Conservation (phyloP, 768 basidiomycete genomes). For the Suillus placidus region DNA sequence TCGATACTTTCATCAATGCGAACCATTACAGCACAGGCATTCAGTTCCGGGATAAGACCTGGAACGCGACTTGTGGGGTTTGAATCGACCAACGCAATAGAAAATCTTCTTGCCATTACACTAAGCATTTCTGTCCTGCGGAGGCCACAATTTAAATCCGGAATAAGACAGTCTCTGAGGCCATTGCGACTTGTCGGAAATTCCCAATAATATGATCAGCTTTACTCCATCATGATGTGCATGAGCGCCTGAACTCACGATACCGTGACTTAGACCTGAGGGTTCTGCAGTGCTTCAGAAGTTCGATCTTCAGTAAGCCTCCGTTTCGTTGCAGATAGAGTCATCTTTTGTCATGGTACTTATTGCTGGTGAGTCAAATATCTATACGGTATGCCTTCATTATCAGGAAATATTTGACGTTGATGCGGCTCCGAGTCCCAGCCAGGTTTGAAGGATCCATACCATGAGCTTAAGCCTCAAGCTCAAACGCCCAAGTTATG, state of each 20-base stretch:
- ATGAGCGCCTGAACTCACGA: too few relatives aligned
- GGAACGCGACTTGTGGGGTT: constrained; percentile 41
- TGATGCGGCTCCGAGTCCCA: neutral
- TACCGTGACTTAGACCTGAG: too few relatives aligned
- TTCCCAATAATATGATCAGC: neutral
- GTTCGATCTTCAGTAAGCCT: neutral
- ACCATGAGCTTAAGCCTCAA: neutral
- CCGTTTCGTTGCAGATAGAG: neutral
- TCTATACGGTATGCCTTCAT: neutral
- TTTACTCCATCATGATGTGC: too few relatives aligned
- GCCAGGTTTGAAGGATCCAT: neutral
- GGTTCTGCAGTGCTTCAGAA: too few relatives aligned
- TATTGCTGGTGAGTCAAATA: too few relatives aligned
- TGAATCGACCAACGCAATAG: neutral
- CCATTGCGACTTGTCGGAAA: neutral
- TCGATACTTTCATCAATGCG: constrained; percentile 36
- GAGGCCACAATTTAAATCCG: neutral
- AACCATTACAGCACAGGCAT: constrained; percentile 30
- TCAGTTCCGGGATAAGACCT: constrained; percentile 34
- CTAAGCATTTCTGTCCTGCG: neutral
- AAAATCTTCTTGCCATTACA: neutral
- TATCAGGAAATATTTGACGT: neutral
- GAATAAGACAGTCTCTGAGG: neutral
- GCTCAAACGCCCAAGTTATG: neutral
- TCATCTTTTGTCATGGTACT: too few relatives aligned